Percentiles rank a stretch among this genome's conserved stretches.
Evolutionary conservation across 495 filamentous ascomycete species (phyloP).

Genomic region (Penicillium steckii): DNA sequence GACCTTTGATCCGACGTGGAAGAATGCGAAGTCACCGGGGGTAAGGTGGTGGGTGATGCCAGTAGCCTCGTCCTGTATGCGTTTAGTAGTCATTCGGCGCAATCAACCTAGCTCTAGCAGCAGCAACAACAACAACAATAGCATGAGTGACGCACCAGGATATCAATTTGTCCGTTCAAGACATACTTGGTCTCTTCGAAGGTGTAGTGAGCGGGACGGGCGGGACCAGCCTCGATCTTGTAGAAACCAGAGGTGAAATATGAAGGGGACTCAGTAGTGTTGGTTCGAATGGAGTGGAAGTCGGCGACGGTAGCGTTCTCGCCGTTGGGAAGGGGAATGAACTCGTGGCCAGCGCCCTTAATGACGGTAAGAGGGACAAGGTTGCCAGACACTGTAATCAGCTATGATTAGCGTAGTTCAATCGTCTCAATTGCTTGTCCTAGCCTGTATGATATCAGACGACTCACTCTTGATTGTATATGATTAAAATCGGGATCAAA

Average conservation of each 20-base stretch:
- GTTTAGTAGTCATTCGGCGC: no score
- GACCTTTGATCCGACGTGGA: conserved; percentile 33
- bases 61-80: conserved; percentile 29
- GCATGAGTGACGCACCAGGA: conserved; percentile 22
- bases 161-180: conserved; percentile 31
- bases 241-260: conserved; percentile 31
- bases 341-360: conserved; percentile 33
- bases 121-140: no score
- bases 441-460: background rate
- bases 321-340: conserved; percentile 27
- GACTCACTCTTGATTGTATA: background rate
- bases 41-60: conserved; percentile 32
- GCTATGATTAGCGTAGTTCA: background rate
- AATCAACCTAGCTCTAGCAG: no score
- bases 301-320: conserved; percentile 31
- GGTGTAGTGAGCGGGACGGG: background rate
- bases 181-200: conserved; percentile 13
- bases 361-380: conserved; percentile 32
- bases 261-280: conserved; percentile 26
- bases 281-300: conserved; percentile 31
- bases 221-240: background rate
- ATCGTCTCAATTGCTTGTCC: background rate
- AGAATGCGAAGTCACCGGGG: conserved; percentile 34
- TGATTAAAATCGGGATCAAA: background rate
- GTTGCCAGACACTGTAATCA: conserved; percentile 21